phyloP scores from a whole-genome alignment of 768 basidiomycete genomes.

The Ramaria rubella region DNA sequence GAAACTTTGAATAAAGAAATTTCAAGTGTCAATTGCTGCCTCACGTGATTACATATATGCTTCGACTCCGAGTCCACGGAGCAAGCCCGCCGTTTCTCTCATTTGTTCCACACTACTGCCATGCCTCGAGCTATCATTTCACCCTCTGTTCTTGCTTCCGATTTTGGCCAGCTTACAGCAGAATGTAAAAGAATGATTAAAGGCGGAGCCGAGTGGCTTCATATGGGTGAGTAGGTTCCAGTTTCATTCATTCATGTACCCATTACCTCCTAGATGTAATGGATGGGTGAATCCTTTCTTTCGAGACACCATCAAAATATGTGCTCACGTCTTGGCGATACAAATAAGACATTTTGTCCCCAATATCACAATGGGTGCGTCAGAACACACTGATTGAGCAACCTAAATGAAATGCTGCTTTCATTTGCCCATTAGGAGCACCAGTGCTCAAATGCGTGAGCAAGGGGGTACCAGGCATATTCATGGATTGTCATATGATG shows the following conservation, averaged over 20 bases:
- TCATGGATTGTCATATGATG: conserved; percentile 99
- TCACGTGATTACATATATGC: background rate
- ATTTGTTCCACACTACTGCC: too few relatives aligned
- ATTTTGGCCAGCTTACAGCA: conserved; percentile 90
- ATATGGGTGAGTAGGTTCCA: conserved; percentile 63
- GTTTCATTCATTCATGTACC: background rate
- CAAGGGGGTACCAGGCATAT: conserved; percentile 87
- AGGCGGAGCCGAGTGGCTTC: conserved; percentile 94
- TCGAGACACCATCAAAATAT: background rate
- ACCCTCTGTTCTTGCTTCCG: conserved; percentile 93
- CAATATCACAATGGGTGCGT: conserved; percentile 93
- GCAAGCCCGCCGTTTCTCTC: too few relatives aligned
- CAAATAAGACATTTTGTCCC: conserved; percentile 98
- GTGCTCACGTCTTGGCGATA: background rate
- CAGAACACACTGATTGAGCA: background rate
- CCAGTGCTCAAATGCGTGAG: conserved; percentile 81
- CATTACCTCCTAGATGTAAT: conserved; percentile 68
- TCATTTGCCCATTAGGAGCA: too few relatives aligned
- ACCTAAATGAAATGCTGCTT: conserved; percentile 9
- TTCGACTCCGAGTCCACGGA: too few relatives aligned
- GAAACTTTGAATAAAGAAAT: background rate
- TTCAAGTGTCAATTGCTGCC: background rate
- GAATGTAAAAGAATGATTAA: conserved; percentile 98
- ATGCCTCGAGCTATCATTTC: conserved; percentile 93
- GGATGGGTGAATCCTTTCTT: conserved; percentile 68